phyloP scores from a whole-genome alignment of 2,329 filamentous ascomycete genomes.

The Xylaria hypoxylon region DNA sequence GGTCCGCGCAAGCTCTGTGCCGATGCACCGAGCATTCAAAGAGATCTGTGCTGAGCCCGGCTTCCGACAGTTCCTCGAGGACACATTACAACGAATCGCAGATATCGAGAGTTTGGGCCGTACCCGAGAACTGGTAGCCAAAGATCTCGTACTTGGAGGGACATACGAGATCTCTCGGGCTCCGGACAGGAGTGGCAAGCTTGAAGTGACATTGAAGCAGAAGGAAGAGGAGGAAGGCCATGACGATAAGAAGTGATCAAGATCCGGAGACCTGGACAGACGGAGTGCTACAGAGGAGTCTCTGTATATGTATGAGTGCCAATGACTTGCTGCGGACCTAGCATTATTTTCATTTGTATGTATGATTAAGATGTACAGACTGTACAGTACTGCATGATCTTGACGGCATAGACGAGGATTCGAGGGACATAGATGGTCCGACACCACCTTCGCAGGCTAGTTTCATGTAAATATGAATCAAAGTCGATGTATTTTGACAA shows the following conservation, averaged over 20 bases:
- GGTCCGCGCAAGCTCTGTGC: constrained; percentile 92
- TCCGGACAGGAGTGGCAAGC: constrained; percentile 52
- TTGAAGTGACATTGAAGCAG: constrained; percentile 58
- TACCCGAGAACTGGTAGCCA: constrained; percentile 94
- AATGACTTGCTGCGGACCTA: constrained; percentile 28
- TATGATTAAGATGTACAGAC: constrained; percentile 18
- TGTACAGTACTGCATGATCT: constrained; percentile 24
- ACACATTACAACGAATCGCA: constrained; percentile 84
- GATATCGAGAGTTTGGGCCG: constrained; percentile 93
- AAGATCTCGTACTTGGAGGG: constrained; percentile 88
- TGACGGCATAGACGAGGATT: constrained; percentile 16
- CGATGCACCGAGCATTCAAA: constrained; percentile 93
- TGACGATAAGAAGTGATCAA: constrained; percentile 35
- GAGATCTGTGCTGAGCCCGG: constrained; percentile 81
- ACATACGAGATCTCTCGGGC: constrained; percentile 73
- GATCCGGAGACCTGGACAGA: not conserved
- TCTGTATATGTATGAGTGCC: not conserved
- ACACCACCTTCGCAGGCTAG: constrained; percentile 13
- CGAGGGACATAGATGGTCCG: constrained; percentile 13
- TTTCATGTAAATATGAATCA: constrained; percentile 2
- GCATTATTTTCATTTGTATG: constrained; percentile 35
- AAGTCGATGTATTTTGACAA: constrained; percentile 5
- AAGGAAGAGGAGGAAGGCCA: constrained; percentile 56
- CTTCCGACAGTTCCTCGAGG: constrained; percentile 85
- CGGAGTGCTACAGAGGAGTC: not conserved